Evolutionary conservation across 2,329 filamentous ascomycete species (phyloP).

Genomic region (Penicillium sp.): DNA sequence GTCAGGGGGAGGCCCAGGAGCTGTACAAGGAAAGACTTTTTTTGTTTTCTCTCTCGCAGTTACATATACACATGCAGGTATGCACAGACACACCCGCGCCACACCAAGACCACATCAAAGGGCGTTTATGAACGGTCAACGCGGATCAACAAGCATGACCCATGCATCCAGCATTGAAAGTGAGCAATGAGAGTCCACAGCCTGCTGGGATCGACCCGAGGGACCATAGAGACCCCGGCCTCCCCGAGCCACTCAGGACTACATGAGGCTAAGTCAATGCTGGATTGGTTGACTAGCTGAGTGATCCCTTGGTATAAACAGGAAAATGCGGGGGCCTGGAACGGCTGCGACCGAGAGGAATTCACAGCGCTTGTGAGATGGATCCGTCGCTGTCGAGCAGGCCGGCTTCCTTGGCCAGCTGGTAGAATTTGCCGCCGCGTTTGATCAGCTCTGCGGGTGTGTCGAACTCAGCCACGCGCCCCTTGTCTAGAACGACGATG

Average conservation of each 20-base stretch:
- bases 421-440: constrained; percentile 78
- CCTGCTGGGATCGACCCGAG: constrained; percentile 15
- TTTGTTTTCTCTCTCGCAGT: constrained; percentile 6
- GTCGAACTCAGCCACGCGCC: constrained; percentile 89
- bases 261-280: constrained; percentile 7
- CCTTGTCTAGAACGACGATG: constrained; percentile 90
- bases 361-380: constrained; percentile 18
- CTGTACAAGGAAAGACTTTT: constrained; percentile 12
- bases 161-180: constrained; percentile 14
- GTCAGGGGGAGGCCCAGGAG: constrained; percentile 12
- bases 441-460: constrained; percentile 76
- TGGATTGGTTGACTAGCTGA: constrained; percentile 12
- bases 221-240: constrained; percentile 9
- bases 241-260: constrained; percentile 21
- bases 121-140: constrained; percentile 9
- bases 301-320: constrained; percentile 1
- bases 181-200: constrained; percentile 13
- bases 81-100: constrained; percentile 21
- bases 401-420: constrained; percentile 87
- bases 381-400: constrained; percentile 56
- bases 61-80: constrained; percentile 16
- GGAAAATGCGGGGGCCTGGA: constrained; percentile 5
- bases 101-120: constrained; percentile 7
- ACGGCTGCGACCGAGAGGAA: constrained; percentile 10
- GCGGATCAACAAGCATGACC: constrained; percentile 10